Conservation (phyloP, 345 rosid species). For the Draba incana region DNA sequence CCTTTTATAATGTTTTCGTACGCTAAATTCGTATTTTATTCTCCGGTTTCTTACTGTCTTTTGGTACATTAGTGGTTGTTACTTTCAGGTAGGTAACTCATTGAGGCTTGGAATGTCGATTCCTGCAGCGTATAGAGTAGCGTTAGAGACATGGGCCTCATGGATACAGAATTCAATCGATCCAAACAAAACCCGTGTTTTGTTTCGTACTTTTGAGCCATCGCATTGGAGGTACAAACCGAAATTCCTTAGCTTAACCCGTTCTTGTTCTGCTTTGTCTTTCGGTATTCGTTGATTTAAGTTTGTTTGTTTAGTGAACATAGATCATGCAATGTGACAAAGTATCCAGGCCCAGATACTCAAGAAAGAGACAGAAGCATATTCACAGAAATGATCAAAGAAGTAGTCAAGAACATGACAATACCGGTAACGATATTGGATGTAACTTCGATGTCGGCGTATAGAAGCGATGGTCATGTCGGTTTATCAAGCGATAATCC, state of each 20-base stretch:
- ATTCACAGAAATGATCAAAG: conserved; percentile 56
- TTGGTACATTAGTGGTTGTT: conserved; percentile 72
- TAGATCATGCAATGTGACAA: conserved; percentile 71
- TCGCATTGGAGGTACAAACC: conserved; percentile 79
- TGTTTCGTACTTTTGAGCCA: conserved; percentile 88
- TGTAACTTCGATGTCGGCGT: conserved; percentile 78
- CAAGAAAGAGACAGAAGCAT: conserved; percentile 56
- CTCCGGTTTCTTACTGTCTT: conserved; percentile 29
- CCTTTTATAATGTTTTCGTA: background rate
- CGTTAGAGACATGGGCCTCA: conserved; percentile 84
- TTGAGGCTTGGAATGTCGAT: conserved; percentile 87
- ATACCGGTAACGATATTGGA: conserved; percentile 65
- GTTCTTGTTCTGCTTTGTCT: conserved; percentile 11
- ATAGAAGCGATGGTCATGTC: conserved; percentile 82
- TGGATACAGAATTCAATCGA: conserved; percentile 66
- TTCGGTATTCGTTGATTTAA: background rate
- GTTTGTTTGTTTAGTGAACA: conserved; percentile 50
- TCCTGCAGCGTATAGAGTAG: conserved; percentile 70
- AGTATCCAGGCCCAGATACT: conserved; percentile 56
- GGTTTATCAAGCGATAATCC: conserved; percentile 81
- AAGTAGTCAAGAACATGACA: conserved; percentile 62
- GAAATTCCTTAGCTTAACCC: background rate
- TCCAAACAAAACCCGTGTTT: conserved; percentile 61
- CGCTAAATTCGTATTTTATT: too few relatives aligned
- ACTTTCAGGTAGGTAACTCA: conserved; percentile 78